Conservation (phyloP, 2,329 filamentous ascomycete species). For the Drechslerella dactyloides region DNA sequence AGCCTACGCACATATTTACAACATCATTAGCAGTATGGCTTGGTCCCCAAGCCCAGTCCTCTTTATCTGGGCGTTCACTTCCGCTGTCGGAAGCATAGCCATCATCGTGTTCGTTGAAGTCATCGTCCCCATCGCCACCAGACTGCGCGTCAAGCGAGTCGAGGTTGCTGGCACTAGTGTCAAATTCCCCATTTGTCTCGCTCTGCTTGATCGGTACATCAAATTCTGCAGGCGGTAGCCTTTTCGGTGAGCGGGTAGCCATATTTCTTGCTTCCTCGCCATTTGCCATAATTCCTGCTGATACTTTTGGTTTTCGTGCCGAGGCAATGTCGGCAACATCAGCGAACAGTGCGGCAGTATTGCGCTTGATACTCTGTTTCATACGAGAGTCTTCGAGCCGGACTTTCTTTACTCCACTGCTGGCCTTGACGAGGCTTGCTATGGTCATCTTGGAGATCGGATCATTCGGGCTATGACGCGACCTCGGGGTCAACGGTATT, state of each 20-base stretch:
- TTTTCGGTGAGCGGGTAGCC: conserved; percentile 10
- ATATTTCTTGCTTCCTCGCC: conserved; percentile 2
- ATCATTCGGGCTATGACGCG: conserved; percentile 28
- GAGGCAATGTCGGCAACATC: conserved; percentile 11
- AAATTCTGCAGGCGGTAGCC: conserved; percentile 31
- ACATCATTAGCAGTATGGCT: conserved; percentile 41
- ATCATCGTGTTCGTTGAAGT: conserved; percentile 27
- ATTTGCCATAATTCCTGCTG: background rate
- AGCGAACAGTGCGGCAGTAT: conserved; percentile 27
- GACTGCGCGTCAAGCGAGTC: conserved; percentile 43
- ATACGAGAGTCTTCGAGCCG: conserved; percentile 15
- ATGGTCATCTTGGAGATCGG: conserved; percentile 10
- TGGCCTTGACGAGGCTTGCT: conserved; percentile 5
- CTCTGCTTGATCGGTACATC: conserved; percentile 24
- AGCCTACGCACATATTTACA: conserved; percentile 37
- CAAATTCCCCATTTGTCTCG: conserved; percentile 16
- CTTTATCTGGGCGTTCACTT: conserved; percentile 41
- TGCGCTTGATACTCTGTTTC: conserved; percentile 31
- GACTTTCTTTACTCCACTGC: conserved; percentile 5
- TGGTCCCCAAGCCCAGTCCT: conserved; percentile 44
- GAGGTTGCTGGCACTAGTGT: conserved; percentile 29
- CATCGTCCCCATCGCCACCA: conserved; percentile 14
- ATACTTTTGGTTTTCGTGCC: background rate
- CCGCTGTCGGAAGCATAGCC: conserved; percentile 46
- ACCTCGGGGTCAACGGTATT: conserved; percentile 33